phyloP scores from a whole-genome alignment of 192 early-diverging fungal genomes.

The Coemansia sp. region DNA sequence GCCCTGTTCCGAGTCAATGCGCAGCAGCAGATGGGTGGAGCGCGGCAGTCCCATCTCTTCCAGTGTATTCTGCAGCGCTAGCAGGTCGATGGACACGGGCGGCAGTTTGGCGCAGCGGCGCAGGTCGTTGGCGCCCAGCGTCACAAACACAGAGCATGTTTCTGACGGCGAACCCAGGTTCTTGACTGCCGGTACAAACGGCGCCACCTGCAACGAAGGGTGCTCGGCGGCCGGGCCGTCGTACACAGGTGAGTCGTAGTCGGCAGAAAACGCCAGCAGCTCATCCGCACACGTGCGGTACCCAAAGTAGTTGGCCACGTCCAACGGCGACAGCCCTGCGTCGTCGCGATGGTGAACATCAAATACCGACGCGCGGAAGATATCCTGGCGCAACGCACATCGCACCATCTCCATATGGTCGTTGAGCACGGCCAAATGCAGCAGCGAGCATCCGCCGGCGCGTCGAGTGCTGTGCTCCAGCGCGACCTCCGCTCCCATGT shows the following conservation, averaged over 20 bases:
- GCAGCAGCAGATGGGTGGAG: constrained; percentile 48
- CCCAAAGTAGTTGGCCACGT: constrained; percentile 47
- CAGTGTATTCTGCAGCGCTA: constrained; percentile 30
- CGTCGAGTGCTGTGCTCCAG: constrained; percentile 18
- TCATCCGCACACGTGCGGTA: constrained; percentile 42
- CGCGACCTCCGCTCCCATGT: constrained; percentile 19
- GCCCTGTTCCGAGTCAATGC: constrained; percentile 41
- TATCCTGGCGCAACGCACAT: constrained; percentile 19
- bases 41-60: constrained; percentile 39
- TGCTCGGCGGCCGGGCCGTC: constrained; percentile 8
- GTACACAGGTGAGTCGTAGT: constrained; percentile 16
- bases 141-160: constrained; percentile 30
- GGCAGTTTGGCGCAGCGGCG: constrained; percentile 20
- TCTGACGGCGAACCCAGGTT: constrained; percentile 14
- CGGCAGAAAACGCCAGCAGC: constrained; percentile 16
- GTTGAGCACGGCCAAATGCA: constrained; percentile 50
- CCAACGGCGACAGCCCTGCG: constrained; percentile 38
- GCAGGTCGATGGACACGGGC: constrained; percentile 28
- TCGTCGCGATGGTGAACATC: constrained; percentile 25
- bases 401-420: constrained; percentile 22
- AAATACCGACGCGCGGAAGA: constrained; percentile 17
- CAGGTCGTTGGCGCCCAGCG: constrained; percentile 45
- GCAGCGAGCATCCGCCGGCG: constrained; percentile 25
- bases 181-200: neutral
- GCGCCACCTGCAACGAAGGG: constrained; percentile 21